These are phyloP conservation scores for Epithele typhae DNA, from an alignment of 768 basidiomycete species.

Conservation along the genomic window DNA sequence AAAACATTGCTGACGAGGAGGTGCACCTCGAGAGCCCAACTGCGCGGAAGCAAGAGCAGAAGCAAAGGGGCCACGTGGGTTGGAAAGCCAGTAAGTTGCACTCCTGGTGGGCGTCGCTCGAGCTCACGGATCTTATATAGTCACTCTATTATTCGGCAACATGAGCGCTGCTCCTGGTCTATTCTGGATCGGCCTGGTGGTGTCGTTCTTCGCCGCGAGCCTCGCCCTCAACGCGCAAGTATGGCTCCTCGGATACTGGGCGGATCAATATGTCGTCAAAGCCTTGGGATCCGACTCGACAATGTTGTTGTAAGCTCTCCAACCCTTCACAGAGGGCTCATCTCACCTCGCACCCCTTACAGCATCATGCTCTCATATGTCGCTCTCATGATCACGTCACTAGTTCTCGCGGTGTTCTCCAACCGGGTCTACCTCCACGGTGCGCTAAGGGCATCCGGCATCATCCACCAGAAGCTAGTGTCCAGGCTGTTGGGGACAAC, in stretches of 20 bases:
- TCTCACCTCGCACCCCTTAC: not conserved
- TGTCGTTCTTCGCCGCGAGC: constrained; percentile 20
- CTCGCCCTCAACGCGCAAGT: constrained; percentile 8
- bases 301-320: too few relatives aligned
- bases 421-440: constrained; percentile 40
- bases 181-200: constrained; percentile 1
- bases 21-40: too few relatives aligned
- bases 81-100: not conserved
- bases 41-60: not conserved
- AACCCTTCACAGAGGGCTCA: too few relatives aligned
- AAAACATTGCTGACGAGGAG: too few relatives aligned
- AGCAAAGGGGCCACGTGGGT: not conserved
- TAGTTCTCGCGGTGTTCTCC: constrained; percentile 28
- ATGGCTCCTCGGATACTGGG: constrained; percentile 43
- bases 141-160: constrained; percentile 22
- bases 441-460: constrained; percentile 46
- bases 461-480: constrained; percentile 49
- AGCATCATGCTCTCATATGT: constrained; percentile 49
- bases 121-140: too few relatives aligned
- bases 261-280: constrained; percentile 31
- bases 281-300: too few relatives aligned
- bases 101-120: too few relatives aligned
- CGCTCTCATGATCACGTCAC: constrained; percentile 30
- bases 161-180: constrained; percentile 15
- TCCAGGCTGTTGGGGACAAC: constrained; percentile 48